These are phyloP conservation scores for Actinidia polygama DNA, from an alignment of 179 eudicot genomes.

Conservation along the genomic window DNA sequence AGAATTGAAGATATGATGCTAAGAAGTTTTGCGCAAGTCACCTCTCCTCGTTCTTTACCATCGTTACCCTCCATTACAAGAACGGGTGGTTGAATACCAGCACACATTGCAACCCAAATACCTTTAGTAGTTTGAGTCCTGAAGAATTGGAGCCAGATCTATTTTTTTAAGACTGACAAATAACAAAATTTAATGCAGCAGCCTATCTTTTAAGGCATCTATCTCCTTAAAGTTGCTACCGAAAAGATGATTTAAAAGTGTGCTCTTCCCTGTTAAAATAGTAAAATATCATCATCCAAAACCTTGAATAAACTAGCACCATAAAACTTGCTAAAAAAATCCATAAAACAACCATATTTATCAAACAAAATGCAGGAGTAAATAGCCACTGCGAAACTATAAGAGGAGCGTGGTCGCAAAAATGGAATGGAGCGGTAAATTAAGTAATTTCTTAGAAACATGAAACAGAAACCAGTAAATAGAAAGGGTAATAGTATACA, in stretches of 20 bases:
- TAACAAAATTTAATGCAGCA: neutral
- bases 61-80: conserved; percentile 88
- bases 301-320: no score
- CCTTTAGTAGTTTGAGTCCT: conserved; percentile 59
- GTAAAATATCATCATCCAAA: neutral
- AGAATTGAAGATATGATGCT: no score
- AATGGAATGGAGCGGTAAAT: no score
- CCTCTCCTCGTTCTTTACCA: conserved; percentile 88
- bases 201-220: conserved; percentile 50
- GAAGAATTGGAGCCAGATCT: neutral
- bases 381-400: neutral
- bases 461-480: no score
- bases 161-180: no score
- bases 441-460: no score
- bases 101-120: conserved; percentile 71
- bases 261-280: conserved; percentile 42
- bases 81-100: conserved; percentile 67
- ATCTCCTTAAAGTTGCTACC: conserved; percentile 45
- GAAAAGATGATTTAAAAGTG: conserved; percentile 44
- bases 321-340: neutral
- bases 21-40: conserved; percentile 8
- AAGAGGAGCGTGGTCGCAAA: no score
- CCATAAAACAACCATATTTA: neutral
- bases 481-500: no score
- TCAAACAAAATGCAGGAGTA: neutral